Evolutionary conservation across 768 basidiomycete species (phyloP).

Genomic region (Russula lepida): DNA sequence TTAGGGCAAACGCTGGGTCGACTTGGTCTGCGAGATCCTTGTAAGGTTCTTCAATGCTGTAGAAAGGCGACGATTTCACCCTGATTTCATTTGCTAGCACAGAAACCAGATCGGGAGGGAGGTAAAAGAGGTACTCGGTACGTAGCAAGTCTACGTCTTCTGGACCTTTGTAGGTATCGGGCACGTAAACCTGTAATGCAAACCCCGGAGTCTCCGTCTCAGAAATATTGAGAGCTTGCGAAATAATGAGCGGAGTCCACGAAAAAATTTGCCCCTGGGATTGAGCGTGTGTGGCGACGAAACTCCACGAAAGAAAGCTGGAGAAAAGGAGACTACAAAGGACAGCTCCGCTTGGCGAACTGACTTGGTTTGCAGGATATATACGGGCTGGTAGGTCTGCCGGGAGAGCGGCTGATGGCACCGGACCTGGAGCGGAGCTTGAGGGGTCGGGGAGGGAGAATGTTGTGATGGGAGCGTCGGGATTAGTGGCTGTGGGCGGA

Average conservation of each 20-base stretch:
- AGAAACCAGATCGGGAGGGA: slow-evolving; percentile 48
- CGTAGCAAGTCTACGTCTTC: slow-evolving; percentile 43
- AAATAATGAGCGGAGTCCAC: slow-evolving; percentile 48
- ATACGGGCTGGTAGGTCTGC: slow-evolving; percentile 53
- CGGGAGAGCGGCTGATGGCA: slow-evolving; percentile 39
- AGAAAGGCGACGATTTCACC: slow-evolving; percentile 52
- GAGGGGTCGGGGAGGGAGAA: slow-evolving; percentile 21
- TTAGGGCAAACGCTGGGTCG: slow-evolving; percentile 56
- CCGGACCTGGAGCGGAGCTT: slow-evolving; percentile 23
- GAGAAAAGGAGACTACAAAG: slow-evolving; percentile 63
- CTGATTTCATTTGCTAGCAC: slow-evolving; percentile 59
- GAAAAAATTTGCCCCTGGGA: slow-evolving; percentile 73
- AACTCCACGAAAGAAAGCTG: slow-evolving; percentile 52
- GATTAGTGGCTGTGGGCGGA: slow-evolving; percentile 27
- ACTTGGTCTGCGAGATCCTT: slow-evolving; percentile 56
- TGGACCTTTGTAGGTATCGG: slow-evolving; percentile 43
- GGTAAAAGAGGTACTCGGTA: slow-evolving; percentile 66
- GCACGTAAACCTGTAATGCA: slow-evolving; percentile 64
- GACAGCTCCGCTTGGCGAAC: slow-evolving; percentile 31
- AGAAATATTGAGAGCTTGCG: slow-evolving; percentile 37
- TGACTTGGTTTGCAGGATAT: slow-evolving; percentile 32
- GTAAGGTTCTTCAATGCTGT: slow-evolving; percentile 44
- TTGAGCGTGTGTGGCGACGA: slow-evolving; percentile 48
- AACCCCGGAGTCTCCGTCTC: slow-evolving; percentile 36
- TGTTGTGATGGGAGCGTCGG: slow-evolving; percentile 33